Evolutionary conservation across 495 filamentous ascomycete genomes (phyloP), one percentile per base, ranked within the genome.

Genomic region (Penicillium subrubescens): DNA sequence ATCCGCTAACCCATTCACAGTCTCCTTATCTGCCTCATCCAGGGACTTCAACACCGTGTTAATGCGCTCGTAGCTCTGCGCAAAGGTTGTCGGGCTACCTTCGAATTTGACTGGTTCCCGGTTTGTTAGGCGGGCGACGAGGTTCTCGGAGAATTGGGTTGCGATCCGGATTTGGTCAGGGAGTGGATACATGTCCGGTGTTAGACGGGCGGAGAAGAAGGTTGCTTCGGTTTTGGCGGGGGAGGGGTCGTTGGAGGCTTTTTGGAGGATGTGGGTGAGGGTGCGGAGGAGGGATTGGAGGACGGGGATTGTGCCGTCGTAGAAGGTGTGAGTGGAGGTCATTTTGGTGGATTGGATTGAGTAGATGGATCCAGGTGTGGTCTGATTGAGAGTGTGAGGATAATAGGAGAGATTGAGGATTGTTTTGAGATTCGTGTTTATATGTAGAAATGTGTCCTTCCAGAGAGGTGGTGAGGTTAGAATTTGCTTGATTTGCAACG

Each of bases 141-240:
- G 23, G 50, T 70, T 61, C 59, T 74, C 75, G 34, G 77, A 64
- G 14, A 64, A 74, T 59, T 79, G 70, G 44, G 75, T 74, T 21
- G 67, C 71, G 44, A 80, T 67, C 23, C 77, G 75, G 64, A 86
- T 63, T 64, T 88, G 85, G 65, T 75, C 75, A 58, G 72, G 52
- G 21, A 86, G 61, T 29, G 80, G 72, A 51, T 74, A 73, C 85
- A 86, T 86, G 74, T 85, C 84, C 5, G 71, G 67, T 63, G 69
- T 57, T 0, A 78, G 62, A 25, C 76, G 74, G 64, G 73, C 64
- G 17, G 48, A 23, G 59, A 71, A 63, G 0, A 76, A 57, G n/a
- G 65, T 53, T 27, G 59, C 15, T 60, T 72, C 68, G 53, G 70
- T 69, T 66, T 68, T 35, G 60, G 60, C 46, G 57, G 77, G 71